Conservation (phyloP, 2,329 filamentous ascomycete genomes). For the Furcasterigmium furcatum region DNA sequence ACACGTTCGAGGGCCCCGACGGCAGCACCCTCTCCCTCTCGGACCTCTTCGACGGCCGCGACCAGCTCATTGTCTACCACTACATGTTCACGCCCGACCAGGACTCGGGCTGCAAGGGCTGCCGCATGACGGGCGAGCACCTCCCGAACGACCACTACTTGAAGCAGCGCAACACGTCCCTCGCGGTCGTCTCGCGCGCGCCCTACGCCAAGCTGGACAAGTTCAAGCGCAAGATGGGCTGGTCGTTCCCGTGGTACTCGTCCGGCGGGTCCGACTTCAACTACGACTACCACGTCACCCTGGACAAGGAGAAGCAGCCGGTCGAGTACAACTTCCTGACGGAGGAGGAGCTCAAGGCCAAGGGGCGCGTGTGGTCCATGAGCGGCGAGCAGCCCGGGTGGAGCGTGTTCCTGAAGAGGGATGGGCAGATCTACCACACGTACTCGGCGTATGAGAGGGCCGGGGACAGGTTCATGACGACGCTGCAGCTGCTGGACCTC, state of each 20-base stretch:
- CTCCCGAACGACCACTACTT: constrained; percentile 33
- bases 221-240: constrained; percentile 32
- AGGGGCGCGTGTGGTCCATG: constrained; percentile 19
- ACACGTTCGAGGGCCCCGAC: constrained; percentile 28
- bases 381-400: constrained; percentile 30
- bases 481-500: constrained; percentile 26
- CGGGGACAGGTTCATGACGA: constrained; percentile 23
- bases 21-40: constrained; percentile 17
- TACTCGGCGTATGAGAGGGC: constrained; percentile 30
- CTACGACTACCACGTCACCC: constrained; percentile 32
- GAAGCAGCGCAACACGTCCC: constrained; percentile 29
- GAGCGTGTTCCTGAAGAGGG: constrained; percentile 29
- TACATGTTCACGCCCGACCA: constrained; percentile 39
- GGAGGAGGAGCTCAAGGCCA: constrained; percentile 17
- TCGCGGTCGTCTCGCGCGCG: constrained; percentile 34
- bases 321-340: constrained; percentile 18
- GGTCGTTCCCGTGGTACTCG: constrained; percentile 37
- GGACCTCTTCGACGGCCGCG: constrained; percentile 27
- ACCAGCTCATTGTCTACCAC: constrained; percentile 39
- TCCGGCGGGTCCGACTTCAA: constrained; percentile 32
- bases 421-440: constrained; percentile 29
- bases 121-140: constrained; percentile 32
- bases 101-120: constrained; percentile 32
- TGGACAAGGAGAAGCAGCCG: constrained; percentile 21
- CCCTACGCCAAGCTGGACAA: constrained; percentile 29